Conservation (phyloP, 1,284 basidiomycete species). For the Malassezia equina region DNA sequence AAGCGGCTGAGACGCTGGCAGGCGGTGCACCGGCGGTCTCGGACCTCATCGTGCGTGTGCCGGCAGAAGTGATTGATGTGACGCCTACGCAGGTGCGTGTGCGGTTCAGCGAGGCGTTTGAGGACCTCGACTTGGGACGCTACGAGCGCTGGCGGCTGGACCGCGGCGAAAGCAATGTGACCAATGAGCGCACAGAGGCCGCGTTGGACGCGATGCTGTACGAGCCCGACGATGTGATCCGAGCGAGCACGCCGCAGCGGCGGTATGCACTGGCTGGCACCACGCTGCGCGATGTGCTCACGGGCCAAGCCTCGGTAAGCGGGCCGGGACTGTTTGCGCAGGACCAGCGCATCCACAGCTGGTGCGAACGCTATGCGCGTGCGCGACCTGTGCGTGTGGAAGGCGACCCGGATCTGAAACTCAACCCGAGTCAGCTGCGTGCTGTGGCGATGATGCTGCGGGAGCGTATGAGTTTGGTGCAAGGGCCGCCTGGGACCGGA, state of each 20-base stretch:
- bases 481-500: conserved; percentile 91
- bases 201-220: conserved; percentile 59
- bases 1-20: background rate
- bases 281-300: conserved; percentile 44
- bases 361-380: conserved; percentile 50
- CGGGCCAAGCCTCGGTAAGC: conserved; percentile 57
- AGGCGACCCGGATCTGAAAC: conserved; percentile 65
- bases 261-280: conserved; percentile 30
- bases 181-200: conserved; percentile 60
- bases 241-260: conserved; percentile 21
- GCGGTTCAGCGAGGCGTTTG: conserved; percentile 26
- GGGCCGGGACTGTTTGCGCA: conserved; percentile 57
- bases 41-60: conserved; percentile 11
- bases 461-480: conserved; percentile 67
- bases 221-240: conserved; percentile 53
- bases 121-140: conserved; percentile 59
- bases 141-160: conserved; percentile 59
- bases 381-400: conserved; percentile 58
- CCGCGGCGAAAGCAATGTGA: conserved; percentile 59
- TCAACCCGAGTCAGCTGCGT: conserved; percentile 69
- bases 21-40: background rate
- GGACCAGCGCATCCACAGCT: conserved; percentile 43
- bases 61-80: conserved; percentile 32
- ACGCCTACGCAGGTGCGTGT: conserved; percentile 27
- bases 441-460: conserved; percentile 80